Conservation (phyloP, 345 rosid genomes). For the Camelina hispida region DNA sequence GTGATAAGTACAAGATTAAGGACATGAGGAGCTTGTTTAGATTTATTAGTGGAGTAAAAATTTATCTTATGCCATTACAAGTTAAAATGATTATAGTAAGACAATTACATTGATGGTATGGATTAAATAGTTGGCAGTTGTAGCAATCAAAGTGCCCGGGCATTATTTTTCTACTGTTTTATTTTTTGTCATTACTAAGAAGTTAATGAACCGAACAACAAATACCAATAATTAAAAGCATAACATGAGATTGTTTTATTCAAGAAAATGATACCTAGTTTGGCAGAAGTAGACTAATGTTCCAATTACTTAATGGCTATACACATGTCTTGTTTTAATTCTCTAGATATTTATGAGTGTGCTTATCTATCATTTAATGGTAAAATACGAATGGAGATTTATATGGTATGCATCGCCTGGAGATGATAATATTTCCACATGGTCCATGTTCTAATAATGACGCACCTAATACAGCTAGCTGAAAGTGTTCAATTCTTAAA, state of each 20-base stretch:
- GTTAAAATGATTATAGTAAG: background rate
- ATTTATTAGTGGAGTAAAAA: background rate
- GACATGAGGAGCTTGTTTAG: background rate
- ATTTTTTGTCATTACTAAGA: slow-evolving; percentile 24
- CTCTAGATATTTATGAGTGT: background rate
- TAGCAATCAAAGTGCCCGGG: background rate
- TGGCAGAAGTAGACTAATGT: slow-evolving; percentile 35
- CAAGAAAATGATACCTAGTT: slow-evolving; percentile 34
- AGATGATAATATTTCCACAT: slow-evolving; percentile 34
- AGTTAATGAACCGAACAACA: slow-evolving; percentile 30
- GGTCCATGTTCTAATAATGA: slow-evolving; percentile 27
- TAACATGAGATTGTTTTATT: slow-evolving; percentile 34
- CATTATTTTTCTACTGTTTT: background rate
- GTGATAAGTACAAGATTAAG: background rate
- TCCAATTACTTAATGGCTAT: slow-evolving; percentile 2
- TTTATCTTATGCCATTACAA: background rate
- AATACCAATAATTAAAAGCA: slow-evolving; percentile 21
- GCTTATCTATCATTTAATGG: background rate
- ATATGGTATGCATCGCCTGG: background rate
- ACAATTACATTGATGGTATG: slow-evolving; percentile 2
- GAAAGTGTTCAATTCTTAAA: background rate
- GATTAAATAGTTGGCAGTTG: slow-evolving; percentile 33
- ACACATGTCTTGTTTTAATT: slow-evolving; percentile 33
- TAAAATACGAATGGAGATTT: background rate
- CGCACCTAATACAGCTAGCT: slow-evolving; percentile 18